phyloP scores from a whole-genome alignment of 1,284 basidiomycete species.

The Stygiomarasmius scandens region DNA sequence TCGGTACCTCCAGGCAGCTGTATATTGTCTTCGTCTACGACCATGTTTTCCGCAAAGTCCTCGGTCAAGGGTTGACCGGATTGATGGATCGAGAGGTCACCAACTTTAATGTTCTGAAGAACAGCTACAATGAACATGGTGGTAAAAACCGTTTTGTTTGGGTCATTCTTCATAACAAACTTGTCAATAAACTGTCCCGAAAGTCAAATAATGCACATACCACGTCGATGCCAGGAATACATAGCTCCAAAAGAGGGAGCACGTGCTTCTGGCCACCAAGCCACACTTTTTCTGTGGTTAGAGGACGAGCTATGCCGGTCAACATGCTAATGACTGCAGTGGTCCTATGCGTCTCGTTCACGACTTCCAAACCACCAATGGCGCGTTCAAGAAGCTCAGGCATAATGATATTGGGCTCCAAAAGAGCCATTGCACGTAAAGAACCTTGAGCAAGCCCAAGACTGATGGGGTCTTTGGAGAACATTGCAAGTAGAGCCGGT shows the following conservation, averaged over 20 bases:
- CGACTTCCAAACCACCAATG: constrained; percentile 87
- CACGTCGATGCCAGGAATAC: constrained; percentile 89
- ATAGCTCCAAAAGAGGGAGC: constrained; percentile 86
- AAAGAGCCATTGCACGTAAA: constrained; percentile 72
- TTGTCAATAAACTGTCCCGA: constrained; percentile 1
- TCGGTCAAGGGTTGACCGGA: constrained; percentile 55
- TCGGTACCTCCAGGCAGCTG: constrained; percentile 60
- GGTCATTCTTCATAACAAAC: constrained; percentile 72
- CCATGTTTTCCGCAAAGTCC: constrained; percentile 57
- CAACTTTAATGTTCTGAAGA: constrained; percentile 82
- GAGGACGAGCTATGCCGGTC: constrained; percentile 77
- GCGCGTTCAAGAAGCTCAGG: constrained; percentile 92
- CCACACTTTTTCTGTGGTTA: constrained; percentile 81
- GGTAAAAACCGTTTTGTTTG: constrained; percentile 85
- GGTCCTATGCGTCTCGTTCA: constrained; percentile 95
- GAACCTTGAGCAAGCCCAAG: constrained; percentile 72
- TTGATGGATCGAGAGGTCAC: constrained; percentile 71
- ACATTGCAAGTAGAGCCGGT: constrained; percentile 92
- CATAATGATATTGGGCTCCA: constrained; percentile 90
- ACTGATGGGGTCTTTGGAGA: constrained; percentile 82
- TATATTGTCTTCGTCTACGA: constrained; percentile 45
- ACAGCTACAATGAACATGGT: constrained; percentile 80
- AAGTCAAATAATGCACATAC: constrained; percentile 40
- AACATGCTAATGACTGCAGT: constrained; percentile 90
- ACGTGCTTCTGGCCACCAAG: constrained; percentile 88